Evolutionary conservation across 805 yeast genomes (phyloP), one percentile per base, ranked within the genome.

Genomic region (Brettanomyces nanus): DNA sequence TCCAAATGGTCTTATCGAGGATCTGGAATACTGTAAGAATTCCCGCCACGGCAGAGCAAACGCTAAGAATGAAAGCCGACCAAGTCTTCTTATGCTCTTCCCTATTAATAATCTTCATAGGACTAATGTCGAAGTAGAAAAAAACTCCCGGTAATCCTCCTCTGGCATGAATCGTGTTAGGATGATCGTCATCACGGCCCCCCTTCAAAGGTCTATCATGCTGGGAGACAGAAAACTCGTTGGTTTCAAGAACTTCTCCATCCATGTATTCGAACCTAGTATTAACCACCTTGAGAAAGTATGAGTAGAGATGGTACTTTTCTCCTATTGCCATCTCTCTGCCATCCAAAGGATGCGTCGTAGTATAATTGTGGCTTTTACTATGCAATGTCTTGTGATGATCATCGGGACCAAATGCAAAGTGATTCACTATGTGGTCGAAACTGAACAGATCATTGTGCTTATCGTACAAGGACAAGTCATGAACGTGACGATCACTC

Each of bases 61-160:
- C 85, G 26, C 89, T 86, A 42, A 87, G 64, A 19, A 86, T 52
- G 54, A 89, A 87, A 2, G 87, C 84, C 22, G 89, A 80, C 80
- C 92, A 83, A 2, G 92, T 71, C 55, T 79, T 81, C 39, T 75
- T 71, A 51, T 73, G 74, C 45, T 69, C 78, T 59, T 92, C 94
- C 41, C 75, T 70, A 62, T 90, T 86, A 52, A 89, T 84, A 36
- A 92, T 87, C 56, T 87, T 86, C 67, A 92, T 68, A 9, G 97
- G 95, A 40, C 95, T 80, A 58, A 92, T 87, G 52, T 92, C 97
- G 62, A 89, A 89, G 50, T 79, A 68, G 64, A 92, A 75, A 58
- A 78, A 85, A 3, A 87, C 70, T 4, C 97, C 96, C 0, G 98
- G 97, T 13, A 82, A 66, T 6, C 98, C 98, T 14, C 97, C 96